These are phyloP conservation scores for Backusella parvicylindrica DNA, from an alignment of 192 early-diverging fungal species.

Conservation along the genomic window DNA sequence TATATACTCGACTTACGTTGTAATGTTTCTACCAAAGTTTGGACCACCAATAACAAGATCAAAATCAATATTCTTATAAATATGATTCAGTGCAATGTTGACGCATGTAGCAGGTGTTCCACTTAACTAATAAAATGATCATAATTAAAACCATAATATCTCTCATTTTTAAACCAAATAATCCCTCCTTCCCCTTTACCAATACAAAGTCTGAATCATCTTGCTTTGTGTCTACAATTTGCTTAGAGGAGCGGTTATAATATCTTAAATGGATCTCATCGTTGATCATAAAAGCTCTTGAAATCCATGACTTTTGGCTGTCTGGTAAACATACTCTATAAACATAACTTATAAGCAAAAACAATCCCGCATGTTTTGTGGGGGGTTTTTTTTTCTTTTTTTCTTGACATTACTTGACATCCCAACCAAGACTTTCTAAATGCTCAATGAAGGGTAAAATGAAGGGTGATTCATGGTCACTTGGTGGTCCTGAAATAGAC, in stretches of 20 bases:
- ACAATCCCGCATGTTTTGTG: neutral
- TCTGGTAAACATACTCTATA: conserved; percentile 37
- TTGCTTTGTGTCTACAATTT: conserved; percentile 7
- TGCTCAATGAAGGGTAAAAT: conserved; percentile 26
- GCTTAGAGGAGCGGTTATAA: conserved; percentile 20
- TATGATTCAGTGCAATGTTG: conserved; percentile 40
- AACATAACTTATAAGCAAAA: neutral
- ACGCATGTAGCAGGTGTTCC: conserved; percentile 43
- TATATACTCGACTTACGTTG: conserved; percentile 1
- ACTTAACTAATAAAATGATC: conserved; percentile 17
- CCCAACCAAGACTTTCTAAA: conserved; percentile 26
- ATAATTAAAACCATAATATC: too few species aligned
- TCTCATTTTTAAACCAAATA: too few species aligned
- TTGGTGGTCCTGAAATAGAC: conserved; percentile 15
- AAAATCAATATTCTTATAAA: conserved; percentile 32
- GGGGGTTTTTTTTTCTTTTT: neutral
- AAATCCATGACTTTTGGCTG: conserved; percentile 45
- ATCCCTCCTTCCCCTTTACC: too few species aligned
- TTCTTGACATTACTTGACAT: conserved; percentile 23
- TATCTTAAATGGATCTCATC: conserved; percentile 34
- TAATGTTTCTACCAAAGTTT: conserved; percentile 40
- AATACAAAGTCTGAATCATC: conserved; percentile 29
- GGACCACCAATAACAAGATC: conserved; percentile 44
- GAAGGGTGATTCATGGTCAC: conserved; percentile 28
- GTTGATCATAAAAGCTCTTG: conserved; percentile 40